Conservation (phyloP, 305 asterid species). For the Petunia hybrid region DNA sequence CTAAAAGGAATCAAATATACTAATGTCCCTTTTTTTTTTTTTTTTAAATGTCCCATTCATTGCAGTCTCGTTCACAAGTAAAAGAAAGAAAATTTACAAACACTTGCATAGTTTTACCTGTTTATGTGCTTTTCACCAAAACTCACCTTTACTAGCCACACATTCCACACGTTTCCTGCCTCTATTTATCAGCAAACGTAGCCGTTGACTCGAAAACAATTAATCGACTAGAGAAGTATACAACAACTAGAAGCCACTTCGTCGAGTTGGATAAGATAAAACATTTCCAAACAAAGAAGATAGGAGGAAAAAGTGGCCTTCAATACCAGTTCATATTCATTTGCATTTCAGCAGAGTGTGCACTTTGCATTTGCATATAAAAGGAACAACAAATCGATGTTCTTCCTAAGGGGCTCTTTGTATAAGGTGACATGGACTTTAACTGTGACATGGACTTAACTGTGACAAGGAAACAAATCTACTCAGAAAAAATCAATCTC, state of each 20-base stretch:
- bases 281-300: neutral
- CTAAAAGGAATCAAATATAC: neutral
- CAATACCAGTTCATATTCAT: slow-evolving; percentile 29
- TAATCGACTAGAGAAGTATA: neutral
- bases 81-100: no score
- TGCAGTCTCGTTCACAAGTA: no score
- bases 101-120: neutral
- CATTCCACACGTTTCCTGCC: neutral
- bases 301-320: slow-evolving; percentile 9
- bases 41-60: no score
- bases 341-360: slow-evolving; percentile 24
- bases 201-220: neutral
- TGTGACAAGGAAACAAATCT: neutral
- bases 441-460: neutral
- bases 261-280: slow-evolving; percentile 17
- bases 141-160: neutral
- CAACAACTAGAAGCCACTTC: neutral
- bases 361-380: slow-evolving; percentile 25
- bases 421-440: slow-evolving; percentile 20
- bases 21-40: no score
- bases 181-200: neutral
- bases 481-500: slow-evolving; percentile 65
- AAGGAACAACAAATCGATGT: slow-evolving; percentile 22
- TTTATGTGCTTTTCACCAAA: slow-evolving; percentile 5
- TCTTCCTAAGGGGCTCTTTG: slow-evolving; percentile 28